These are phyloP conservation scores for Vanilla planifolia DNA, from an alignment of 106 monocot species.

Conservation along the genomic window DNA sequence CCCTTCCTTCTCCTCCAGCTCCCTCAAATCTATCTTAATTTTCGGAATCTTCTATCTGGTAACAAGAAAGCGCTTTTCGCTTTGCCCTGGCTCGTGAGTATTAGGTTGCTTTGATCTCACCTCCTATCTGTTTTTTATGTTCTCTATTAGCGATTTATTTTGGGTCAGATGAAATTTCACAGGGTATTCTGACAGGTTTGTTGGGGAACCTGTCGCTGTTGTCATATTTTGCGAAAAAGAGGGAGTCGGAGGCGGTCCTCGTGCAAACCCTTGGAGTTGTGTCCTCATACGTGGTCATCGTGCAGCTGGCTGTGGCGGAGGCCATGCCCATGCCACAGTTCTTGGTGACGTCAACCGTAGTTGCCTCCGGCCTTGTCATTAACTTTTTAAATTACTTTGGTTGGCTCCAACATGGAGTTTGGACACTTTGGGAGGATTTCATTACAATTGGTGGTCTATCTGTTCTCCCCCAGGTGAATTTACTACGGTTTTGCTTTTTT, in stretches of 20 bases:
- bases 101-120: background rate
- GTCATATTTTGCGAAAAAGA: constrained; percentile 97
- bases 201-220: constrained; percentile 80
- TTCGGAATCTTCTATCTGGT: constrained; percentile 71
- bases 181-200: constrained; percentile 93
- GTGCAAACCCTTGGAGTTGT: constrained; percentile 86
- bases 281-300: constrained; percentile 78
- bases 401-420: constrained; percentile 35
- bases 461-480: constrained; percentile 80
- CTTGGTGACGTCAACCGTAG: constrained; percentile 44
- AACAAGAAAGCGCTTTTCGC: constrained; percentile 73
- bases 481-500: background rate
- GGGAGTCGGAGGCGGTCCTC: constrained; percentile 75
- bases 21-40: constrained; percentile 80
- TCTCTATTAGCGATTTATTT: background rate
- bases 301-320: constrained; percentile 72
- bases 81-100: constrained; percentile 74
- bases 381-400: constrained; percentile 87
- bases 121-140: background rate
- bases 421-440: constrained; percentile 91
- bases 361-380: constrained; percentile 52
- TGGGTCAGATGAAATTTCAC: constrained; percentile 2
- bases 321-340: constrained; percentile 81
- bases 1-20: constrained; percentile 91
- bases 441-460: constrained; percentile 84